Evolutionary conservation across 352 stramenopile genomes (phyloP), one percentile per base, ranked within the genome.

Genomic region (Blastocystis sp.): DNA sequence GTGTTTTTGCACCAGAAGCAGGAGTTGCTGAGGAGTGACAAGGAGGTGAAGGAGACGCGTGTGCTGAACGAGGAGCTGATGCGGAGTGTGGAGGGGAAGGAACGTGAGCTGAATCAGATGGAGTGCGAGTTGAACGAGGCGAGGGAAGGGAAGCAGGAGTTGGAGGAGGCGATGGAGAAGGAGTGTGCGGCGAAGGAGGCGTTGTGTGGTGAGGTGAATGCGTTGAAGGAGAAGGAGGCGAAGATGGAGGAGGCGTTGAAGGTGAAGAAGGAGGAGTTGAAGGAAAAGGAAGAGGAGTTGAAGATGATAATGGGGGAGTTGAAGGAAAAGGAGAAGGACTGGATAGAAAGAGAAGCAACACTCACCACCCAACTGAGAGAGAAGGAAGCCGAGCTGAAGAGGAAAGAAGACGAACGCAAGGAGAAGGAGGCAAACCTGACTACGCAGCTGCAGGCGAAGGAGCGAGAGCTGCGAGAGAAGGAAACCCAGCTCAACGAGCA

Each of bases 181-280:
- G 53, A 76, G 66, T 1, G 48, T n/a, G 64, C 64, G 14, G 48
- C 23, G 3, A 71, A 48, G 4, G 23, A 38, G 5, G 64, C 64
- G 9, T 14, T 66, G 2, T 38, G 48, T 48, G 48, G 23, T 21
- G 17, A 40, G 64, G 43, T 71, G 34, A 9, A n/a, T 71, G 28
- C 19, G 2, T 14, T 40, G 64, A 21, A 71, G 23, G 40, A 17
- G 28, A 71, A 71, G 43, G 66, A 34, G 17, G 14, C 41, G 38
- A 5, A 56, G 1, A 17, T 56, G 19, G 19, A 76, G 5, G 53
- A 76, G 66, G 48, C 14, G 48, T 17, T 7, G 5, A 56, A 56
- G 48, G 48, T 56, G 48, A 56, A 56, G 66, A 48, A 76, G 38
- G 66, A 76, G 59, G 21, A 38, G 52, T 61, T 61, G 52, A 19